Evolutionary conservation across 1,284 basidiomycete genomes (phyloP), one percentile per base, ranked within the genome.

Genomic region (Trichosporon sp.): DNA sequence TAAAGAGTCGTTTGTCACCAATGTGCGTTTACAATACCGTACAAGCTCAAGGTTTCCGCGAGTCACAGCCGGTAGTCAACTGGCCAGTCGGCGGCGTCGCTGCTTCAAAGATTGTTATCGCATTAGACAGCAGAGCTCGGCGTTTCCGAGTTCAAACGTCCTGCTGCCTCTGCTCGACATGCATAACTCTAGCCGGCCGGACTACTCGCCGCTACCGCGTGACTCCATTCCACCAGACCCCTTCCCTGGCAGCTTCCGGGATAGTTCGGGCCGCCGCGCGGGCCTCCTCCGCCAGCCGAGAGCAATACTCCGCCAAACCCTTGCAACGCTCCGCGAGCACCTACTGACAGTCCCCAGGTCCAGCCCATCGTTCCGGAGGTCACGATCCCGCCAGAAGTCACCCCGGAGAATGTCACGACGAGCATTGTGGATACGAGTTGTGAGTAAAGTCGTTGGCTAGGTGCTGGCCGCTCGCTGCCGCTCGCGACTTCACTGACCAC

Each of bases 391-490:
- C 92, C 93, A 74, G 91, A 94, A 80, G 92, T 95, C 56, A 95
- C 93, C 19, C 91, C 94, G 56, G 92, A 94, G 83, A 93, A 95
- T 76, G 91, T 95, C 36, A 95, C 94, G 1, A 96, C 93, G 5
- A 91, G 94, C 74, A 95, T 96, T 67, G 90, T 96, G 58, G 94
- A 96, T 79, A 93, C 94, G 56, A 93, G 92, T 76, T 89, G 93
- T 93, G 73, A 69, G 87, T 84, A n/a, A n/a, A n/a, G n/a, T n/a
- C n/a, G n/a, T n/a, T n/a, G n/a, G n/a, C n/a, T n/a, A n/a, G n/a
- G n/a, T n/a, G n/a, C n/a, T n/a, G n/a, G n/a, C n/a, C n/a, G n/a
- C n/a, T n/a, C n/a, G n/a, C n/a, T n/a, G n/a, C n/a, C n/a, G n/a
- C n/a, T n/a, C n/a, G n/a, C n/a, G n/a, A n/a, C n/a, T n/a, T n/a